Evolutionary conservation across 257 asterid species (phyloP), one percentile per base, ranked within the genome.

Genomic region (Verbena officinalis): DNA sequence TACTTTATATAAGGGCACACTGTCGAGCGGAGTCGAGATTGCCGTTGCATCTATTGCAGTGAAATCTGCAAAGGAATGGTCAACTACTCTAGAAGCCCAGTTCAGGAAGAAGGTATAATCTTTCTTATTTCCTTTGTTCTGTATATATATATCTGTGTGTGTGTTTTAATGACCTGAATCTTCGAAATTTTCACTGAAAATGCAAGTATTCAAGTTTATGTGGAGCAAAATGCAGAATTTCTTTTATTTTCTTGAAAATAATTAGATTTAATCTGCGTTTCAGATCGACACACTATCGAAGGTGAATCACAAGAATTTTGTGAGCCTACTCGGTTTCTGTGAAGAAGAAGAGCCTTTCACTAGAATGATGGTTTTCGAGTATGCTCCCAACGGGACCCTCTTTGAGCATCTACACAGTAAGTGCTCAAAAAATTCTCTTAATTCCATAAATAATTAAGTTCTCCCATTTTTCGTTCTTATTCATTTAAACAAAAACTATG

Each of bases 371-470:
- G 97, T 90, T 61, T 90, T 90, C 8, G 97, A 90, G 77, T 90
- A 87, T 67, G 97, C 97, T 74, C 96, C 97, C 59, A 90, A 90
- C 36, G 97, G 97, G 72, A 90, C 97, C 13, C 87, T 90, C 46
- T 90, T 87, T 40, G 97, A 90, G 88, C 96, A 90, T 77, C 68
- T 90, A 54, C 97, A 90, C 81, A 76, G 97, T 90, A 62, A 85
- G 97, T 80, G 15, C 44, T 52, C 57, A 34, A 0, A 9, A 30
- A 27, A 5, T 68, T 59, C 63, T 31, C 44, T 24, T 54, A 6
- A 3, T 44, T 60, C 11, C 7, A 30, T 15, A 10, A 19, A 1
- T 20, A 20, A 6, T 15, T 11, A 56, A 22, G 5, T 65, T 40
- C 19, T n/a, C n/a, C n/a, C n/a, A n/a, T n/a, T n/a, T n/a, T n/a